Conservation (phyloP, 2,329 filamentous ascomycete species). For the Colletotrichum sp. region DNA sequence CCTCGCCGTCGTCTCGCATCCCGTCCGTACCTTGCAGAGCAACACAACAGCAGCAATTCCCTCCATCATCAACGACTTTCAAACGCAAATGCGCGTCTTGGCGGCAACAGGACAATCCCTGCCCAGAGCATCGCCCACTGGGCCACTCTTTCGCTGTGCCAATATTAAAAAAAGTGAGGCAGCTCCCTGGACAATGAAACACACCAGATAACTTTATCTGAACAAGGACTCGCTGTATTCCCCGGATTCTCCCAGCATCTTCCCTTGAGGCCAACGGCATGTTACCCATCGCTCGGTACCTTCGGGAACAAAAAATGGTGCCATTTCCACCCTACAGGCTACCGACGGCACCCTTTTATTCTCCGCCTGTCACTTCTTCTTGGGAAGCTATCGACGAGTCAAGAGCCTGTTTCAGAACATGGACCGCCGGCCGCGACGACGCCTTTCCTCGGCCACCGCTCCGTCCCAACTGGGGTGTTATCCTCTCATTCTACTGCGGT, state of each 20-base stretch:
- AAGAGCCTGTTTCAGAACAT: conserved; percentile 14
- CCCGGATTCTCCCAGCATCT: conserved; percentile 11
- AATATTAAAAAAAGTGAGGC: neutral
- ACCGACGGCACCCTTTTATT: neutral
- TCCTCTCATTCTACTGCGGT: neutral
- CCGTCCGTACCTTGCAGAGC: neutral
- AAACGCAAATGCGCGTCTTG: conserved; percentile 1
- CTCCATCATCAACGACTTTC: neutral
- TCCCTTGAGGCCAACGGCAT: neutral
- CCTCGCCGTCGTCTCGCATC: neutral
- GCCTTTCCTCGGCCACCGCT: neutral
- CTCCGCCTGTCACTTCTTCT: neutral
- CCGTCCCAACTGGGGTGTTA: neutral
- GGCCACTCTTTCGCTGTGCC: neutral
- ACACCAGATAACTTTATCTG: conserved; percentile 16
- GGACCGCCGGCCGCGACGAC: neutral
- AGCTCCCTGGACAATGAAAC: conserved; percentile 8
- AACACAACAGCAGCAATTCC: neutral
- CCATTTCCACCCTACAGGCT: conserved; percentile 5
- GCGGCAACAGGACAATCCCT: neutral
- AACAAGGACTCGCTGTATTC: conserved; percentile 12
- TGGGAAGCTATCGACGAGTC: neutral
- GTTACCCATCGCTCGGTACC: neutral
- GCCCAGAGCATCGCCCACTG: neutral
- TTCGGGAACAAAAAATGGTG: conserved; percentile 9